A percentile compares a stretch with the other conserved stretches of the same genome.
phyloP scores from a whole-genome alignment of 2,329 filamentous ascomycete species.

The Sphaerulina vaccinii region DNA sequence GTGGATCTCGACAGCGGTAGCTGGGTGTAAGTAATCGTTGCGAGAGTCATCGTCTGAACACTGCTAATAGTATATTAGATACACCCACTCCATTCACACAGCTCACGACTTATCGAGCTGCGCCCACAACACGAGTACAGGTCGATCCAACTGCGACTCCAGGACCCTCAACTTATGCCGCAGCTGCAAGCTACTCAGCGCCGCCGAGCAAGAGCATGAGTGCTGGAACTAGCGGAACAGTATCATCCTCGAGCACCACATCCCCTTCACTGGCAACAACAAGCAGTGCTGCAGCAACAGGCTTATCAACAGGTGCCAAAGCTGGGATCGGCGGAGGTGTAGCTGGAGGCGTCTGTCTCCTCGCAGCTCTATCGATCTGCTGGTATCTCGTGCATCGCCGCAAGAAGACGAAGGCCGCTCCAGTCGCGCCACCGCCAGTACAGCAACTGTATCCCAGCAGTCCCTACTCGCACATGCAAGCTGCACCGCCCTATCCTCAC shows the following conservation, averaged over 20 bases:
- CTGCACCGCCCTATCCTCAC: slow-evolving; percentile 14
- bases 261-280: neutral
- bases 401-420: slow-evolving; percentile 11
- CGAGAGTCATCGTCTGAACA: slow-evolving; percentile 8
- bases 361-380: slow-evolving; percentile 19
- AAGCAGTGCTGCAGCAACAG: neutral
- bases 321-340: slow-evolving; percentile 30
- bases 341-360: slow-evolving; percentile 23
- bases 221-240: neutral
- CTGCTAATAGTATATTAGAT: slow-evolving; percentile 8
- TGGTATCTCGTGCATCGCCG: slow-evolving; percentile 20
- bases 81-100: slow-evolving; percentile 25
- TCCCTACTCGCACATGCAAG: slow-evolving; percentile 17
- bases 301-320: slow-evolving; percentile 27
- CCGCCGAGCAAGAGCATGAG: neutral
- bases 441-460: slow-evolving; percentile 4
- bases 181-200: slow-evolving; percentile 15
- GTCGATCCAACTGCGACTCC: slow-evolving; percentile 22
- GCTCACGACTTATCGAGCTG: slow-evolving; percentile 26
- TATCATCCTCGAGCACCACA: slow-evolving; percentile 2
- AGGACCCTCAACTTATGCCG: slow-evolving; percentile 21
- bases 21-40: slow-evolving; percentile 26
- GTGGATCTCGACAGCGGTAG: slow-evolving; percentile 27
- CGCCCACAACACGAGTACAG: slow-evolving; percentile 22
- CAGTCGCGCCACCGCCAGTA: slow-evolving; percentile 1